phyloP scores from a whole-genome alignment of 352 stramenopile genomes.

The Globisporangium spinosum region DNA sequence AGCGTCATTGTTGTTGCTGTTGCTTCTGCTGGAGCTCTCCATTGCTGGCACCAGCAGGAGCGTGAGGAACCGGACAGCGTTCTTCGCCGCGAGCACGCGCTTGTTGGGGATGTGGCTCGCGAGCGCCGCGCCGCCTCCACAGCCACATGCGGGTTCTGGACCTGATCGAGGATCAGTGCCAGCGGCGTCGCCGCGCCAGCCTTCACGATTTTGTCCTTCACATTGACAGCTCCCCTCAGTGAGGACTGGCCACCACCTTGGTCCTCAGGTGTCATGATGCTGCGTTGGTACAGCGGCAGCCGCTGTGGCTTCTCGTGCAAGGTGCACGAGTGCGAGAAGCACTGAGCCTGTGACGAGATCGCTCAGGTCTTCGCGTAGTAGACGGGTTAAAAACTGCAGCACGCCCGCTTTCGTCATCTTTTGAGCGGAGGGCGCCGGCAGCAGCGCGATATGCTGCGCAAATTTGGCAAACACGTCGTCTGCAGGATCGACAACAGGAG shows the following conservation, averaged over 20 bases:
- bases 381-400: constrained; percentile 59
- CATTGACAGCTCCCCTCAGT: constrained; percentile 15
- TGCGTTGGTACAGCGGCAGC: constrained; percentile 13
- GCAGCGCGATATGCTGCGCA: constrained; percentile 61
- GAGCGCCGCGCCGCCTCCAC: constrained; percentile 52
- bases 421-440: constrained; percentile 41
- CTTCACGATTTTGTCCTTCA: constrained; percentile 70
- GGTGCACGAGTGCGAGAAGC: constrained; percentile 59
- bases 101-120: constrained; percentile 56
- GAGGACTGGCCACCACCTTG: too few relatives aligned
- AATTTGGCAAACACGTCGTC: constrained; percentile 70
- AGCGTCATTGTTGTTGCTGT: background rate
- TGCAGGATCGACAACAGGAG: constrained; percentile 24
- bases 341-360: constrained; percentile 64
- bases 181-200: constrained; percentile 43
- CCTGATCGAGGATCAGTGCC: constrained; percentile 43
- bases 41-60: constrained; percentile 31
- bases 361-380: constrained; percentile 50
- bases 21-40: background rate
- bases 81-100: constrained; percentile 61
- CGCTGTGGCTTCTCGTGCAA: constrained; percentile 42
- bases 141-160: constrained; percentile 48
- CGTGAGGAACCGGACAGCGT: constrained; percentile 44
- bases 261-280: background rate
- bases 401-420: constrained; percentile 47